Conservation (phyloP, 768 basidiomycete species). For the Tulasnella sp. region DNA sequence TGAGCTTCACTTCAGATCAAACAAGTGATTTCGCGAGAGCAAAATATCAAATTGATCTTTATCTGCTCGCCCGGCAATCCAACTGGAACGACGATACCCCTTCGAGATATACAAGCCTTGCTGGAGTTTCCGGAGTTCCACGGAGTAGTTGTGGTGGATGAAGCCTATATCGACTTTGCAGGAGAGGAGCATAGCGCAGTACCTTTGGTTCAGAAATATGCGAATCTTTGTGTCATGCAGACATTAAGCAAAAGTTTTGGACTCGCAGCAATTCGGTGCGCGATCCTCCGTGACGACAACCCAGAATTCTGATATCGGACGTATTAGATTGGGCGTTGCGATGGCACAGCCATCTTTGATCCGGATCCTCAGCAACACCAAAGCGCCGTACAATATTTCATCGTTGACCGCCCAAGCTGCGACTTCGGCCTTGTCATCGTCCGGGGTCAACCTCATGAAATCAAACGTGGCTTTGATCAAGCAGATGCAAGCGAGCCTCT, state of each 20-base stretch:
- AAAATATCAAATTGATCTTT: constrained; percentile 81
- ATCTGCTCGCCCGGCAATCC: constrained; percentile 97
- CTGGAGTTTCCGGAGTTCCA: constrained; percentile 73
- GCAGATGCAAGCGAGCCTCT: constrained; percentile 44
- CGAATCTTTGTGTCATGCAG: constrained; percentile 89
- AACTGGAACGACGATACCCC: constrained; percentile 75
- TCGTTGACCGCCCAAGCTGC: constrained; percentile 80
- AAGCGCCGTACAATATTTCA: constrained; percentile 96
- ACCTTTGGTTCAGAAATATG: constrained; percentile 63
- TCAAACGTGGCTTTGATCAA: constrained; percentile 48
- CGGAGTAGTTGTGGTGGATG: constrained; percentile 89
- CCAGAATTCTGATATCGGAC: background rate
- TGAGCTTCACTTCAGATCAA: constrained; percentile 43
- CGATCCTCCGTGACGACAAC: background rate
- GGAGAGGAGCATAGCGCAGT: constrained; percentile 49
- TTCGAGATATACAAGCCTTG: constrained; percentile 52
- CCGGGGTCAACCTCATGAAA: constrained; percentile 53
- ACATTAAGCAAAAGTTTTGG: constrained; percentile 96
- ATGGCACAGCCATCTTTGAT: constrained; percentile 83
- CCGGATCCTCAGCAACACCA: constrained; percentile 85
- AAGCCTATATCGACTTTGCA: constrained; percentile 95
- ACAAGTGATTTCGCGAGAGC: constrained; percentile 51
- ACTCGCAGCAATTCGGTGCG: constrained; percentile 85
- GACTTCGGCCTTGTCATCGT: constrained; percentile 57
- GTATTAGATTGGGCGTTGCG: constrained; percentile 68